Evolutionary conservation across 371 early-diverging fungal species (phyloP).

Genomic region (Rhizopus arrhizus): DNA sequence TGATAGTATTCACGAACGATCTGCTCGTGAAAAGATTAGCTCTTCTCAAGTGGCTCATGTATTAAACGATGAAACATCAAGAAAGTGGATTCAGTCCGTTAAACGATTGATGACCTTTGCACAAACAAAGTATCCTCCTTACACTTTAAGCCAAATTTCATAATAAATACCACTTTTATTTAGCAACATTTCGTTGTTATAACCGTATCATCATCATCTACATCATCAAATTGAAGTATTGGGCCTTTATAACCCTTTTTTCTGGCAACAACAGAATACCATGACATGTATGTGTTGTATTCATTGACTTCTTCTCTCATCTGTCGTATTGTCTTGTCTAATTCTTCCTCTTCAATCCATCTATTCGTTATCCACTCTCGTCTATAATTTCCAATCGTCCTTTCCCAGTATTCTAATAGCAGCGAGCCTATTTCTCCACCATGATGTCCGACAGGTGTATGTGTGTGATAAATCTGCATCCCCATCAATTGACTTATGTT

Average conservation of each 20-base stretch:
- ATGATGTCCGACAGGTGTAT: slow-evolving; percentile 46
- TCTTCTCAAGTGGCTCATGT: slow-evolving; percentile 95
- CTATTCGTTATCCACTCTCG: slow-evolving; percentile 42
- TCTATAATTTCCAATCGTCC: slow-evolving; percentile 29
- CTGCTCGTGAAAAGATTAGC: slow-evolving; percentile 95
- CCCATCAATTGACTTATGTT: slow-evolving; percentile 34
- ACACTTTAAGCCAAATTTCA: slow-evolving; percentile 65
- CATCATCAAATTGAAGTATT: slow-evolving; percentile 43
- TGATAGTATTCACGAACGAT: slow-evolving; percentile 93
- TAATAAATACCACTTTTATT: slow-evolving; percentile 24
- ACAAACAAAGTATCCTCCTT: slow-evolving; percentile 89
- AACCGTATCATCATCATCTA: slow-evolving; percentile 28
- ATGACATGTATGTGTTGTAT: slow-evolving; percentile 49
- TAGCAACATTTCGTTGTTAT: slow-evolving; percentile 22
- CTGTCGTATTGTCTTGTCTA: slow-evolving; percentile 30
- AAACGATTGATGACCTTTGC: slow-evolving; percentile 96
- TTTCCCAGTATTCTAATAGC: slow-evolving; percentile 47
- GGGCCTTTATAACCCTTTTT: slow-evolving; percentile 50
- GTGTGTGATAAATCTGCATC: slow-evolving; percentile 49
- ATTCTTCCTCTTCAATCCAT: slow-evolving; percentile 39
- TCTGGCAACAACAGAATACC: slow-evolving; percentile 53
- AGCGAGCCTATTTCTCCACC: slow-evolving; percentile 41
- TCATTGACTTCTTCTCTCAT: slow-evolving; percentile 40
- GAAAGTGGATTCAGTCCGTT: slow-evolving; percentile 98
- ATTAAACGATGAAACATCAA: slow-evolving; percentile 94